Conservation (phyloP, 2,329 filamentous ascomycete genomes). For the Hypoxylon sp. region DNA sequence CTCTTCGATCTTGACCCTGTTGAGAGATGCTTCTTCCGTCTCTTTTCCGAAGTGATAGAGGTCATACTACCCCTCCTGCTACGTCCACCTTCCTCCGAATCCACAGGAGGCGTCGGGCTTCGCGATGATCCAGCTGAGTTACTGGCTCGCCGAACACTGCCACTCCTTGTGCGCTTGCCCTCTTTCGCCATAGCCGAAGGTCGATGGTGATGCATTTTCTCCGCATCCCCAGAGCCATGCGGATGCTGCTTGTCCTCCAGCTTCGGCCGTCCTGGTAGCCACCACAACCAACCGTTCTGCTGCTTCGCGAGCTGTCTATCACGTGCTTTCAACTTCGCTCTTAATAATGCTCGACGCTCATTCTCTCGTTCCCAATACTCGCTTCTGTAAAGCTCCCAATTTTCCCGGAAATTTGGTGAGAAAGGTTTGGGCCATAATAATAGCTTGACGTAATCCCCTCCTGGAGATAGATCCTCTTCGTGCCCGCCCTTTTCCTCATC, state of each 20-base stretch:
- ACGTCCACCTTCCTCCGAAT: conserved; percentile 58
- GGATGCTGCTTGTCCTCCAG: conserved; percentile 48
- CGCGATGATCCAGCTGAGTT: conserved; percentile 65
- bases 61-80: conserved; percentile 64
- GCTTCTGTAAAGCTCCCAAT: conserved; percentile 94
- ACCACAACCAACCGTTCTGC: conserved; percentile 85
- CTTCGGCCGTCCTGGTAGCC: conserved; percentile 79
- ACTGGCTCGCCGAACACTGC: conserved; percentile 68
- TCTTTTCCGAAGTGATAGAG: conserved; percentile 65
- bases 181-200: conserved; percentile 63
- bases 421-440: conserved; percentile 94
- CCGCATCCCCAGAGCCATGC: conserved; percentile 47
- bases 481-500: conserved; percentile 77
- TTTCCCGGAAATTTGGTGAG: conserved; percentile 92
- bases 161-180: conserved; percentile 65
- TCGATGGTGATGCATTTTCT: conserved; percentile 60
- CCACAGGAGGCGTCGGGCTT: conserved; percentile 65
- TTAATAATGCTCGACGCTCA: conserved; percentile 82
- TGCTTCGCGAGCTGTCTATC: conserved; percentile 78
- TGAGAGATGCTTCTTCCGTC: conserved; percentile 66
- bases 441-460: conserved; percentile 92
- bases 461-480: conserved; percentile 91
- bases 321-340: conserved; percentile 76
- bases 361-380: conserved; percentile 99
- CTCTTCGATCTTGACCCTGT: conserved; percentile 61